phyloP scores from a whole-genome alignment of 768 basidiomycete genomes.

The Clathrus columnatus region DNA sequence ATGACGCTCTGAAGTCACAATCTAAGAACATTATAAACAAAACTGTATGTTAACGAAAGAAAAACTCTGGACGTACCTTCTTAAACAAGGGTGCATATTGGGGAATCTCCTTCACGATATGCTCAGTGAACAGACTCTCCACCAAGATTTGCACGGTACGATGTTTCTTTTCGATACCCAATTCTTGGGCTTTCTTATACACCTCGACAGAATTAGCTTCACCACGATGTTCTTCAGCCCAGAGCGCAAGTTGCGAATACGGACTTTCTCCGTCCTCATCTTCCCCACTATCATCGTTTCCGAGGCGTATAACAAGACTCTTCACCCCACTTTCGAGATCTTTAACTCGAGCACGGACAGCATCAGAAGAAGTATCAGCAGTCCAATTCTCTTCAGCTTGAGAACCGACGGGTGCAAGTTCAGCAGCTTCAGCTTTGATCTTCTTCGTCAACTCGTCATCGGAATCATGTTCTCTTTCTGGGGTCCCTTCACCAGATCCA shows the following conservation, averaged over 20 bases:
- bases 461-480: slow-evolving; percentile 36
- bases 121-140: slow-evolving; percentile 72
- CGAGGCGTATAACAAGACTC: slow-evolving; percentile 40
- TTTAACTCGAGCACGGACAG: slow-evolving; percentile 74
- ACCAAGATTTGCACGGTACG: slow-evolving; percentile 77
- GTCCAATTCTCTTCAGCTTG: slow-evolving; percentile 78
- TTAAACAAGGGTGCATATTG: slow-evolving; percentile 61
- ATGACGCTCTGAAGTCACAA: slow-evolving; percentile 89
- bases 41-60: neutral
- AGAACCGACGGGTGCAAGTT: slow-evolving; percentile 53
- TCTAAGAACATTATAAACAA: slow-evolving; percentile 31
- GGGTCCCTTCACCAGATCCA: slow-evolving; percentile 29
- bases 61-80: slow-evolving; percentile 47
- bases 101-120: slow-evolving; percentile 56
- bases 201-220: slow-evolving; percentile 54
- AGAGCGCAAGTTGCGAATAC: slow-evolving; percentile 71
- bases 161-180: slow-evolving; percentile 93
- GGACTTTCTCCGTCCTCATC: slow-evolving; percentile 85
- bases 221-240: slow-evolving; percentile 69
- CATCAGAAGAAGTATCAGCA: slow-evolving; percentile 84
- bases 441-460: slow-evolving; percentile 85
- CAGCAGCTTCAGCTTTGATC: slow-evolving; percentile 85
- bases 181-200: slow-evolving; percentile 82
- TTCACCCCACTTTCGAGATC: slow-evolving; percentile 49
- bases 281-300: slow-evolving; percentile 66